Conservation (phyloP, 257 asterid genomes). For the Solanum gandarillasii region DNA sequence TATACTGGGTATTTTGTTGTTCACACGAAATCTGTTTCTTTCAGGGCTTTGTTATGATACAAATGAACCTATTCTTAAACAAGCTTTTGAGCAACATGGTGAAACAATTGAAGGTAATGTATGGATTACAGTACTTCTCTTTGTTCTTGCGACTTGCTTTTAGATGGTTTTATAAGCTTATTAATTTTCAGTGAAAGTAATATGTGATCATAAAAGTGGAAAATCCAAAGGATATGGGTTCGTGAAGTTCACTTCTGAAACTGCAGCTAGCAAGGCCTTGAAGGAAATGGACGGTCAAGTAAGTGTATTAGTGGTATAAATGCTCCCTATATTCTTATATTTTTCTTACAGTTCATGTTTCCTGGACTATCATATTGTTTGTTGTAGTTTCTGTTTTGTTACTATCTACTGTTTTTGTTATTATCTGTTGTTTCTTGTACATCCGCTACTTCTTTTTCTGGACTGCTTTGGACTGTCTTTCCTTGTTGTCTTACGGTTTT, state of each 20-base stretch:
- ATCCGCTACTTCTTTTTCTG: background rate
- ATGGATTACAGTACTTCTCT: background rate
- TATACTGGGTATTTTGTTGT: background rate
- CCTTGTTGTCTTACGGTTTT: background rate
- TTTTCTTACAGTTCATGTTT: background rate
- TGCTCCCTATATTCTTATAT: background rate
- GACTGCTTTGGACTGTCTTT: background rate
- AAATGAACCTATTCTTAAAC: constrained; percentile 53
- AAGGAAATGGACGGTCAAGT: constrained; percentile 70
- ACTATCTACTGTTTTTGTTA: background rate
- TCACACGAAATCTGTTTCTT: background rate
- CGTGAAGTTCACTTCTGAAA: constrained; percentile 37
- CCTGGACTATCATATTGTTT: background rate
- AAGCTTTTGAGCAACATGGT: constrained; percentile 50
- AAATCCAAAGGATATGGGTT: constrained; percentile 79
- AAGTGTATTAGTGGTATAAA: background rate
- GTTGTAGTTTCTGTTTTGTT: background rate
- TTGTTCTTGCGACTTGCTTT: background rate
- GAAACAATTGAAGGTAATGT: constrained; percentile 51
- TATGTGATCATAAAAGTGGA: constrained; percentile 60
- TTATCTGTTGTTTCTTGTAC: background rate
- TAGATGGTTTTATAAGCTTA: background rate
- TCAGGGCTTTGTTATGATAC: constrained; percentile 79
- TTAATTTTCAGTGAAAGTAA: constrained; percentile 46
- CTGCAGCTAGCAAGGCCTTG: constrained; percentile 52